Conservation (phyloP, 495 filamentous ascomycete genomes). For the Monascus purpureus region DNA sequence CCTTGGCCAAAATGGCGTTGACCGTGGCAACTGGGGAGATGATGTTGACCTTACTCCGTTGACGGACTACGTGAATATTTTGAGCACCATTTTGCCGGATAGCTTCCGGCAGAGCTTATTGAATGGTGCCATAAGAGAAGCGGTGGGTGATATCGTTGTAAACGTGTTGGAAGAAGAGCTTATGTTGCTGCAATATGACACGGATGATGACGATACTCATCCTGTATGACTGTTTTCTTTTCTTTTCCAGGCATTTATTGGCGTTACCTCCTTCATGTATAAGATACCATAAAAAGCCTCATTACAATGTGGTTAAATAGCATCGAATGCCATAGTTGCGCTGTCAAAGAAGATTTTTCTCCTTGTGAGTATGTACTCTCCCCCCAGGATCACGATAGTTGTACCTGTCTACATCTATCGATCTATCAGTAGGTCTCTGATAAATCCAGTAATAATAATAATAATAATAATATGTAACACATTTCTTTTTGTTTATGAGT, state of each 20-base stretch:
- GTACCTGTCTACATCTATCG: too few species aligned
- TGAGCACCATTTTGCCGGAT: slow-evolving; percentile 16
- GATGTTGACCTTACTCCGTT: slow-evolving; percentile 22
- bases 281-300: too few species aligned
- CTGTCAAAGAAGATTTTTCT: too few species aligned
- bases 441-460: too few species aligned
- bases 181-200: slow-evolving; percentile 15
- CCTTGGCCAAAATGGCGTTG: slow-evolving; percentile 27
- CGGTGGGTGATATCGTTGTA: slow-evolving; percentile 26
- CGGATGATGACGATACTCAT: neutral
- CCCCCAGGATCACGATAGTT: too few species aligned
- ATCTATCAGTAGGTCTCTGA: too few species aligned
- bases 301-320: too few species aligned
- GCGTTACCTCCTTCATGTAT: too few species aligned
- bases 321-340: too few species aligned
- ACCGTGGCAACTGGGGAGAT: slow-evolving; percentile 32
- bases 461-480: neutral
- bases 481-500: neutral
- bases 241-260: too few species aligned
- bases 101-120: slow-evolving; percentile 15
- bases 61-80: slow-evolving; percentile 24
- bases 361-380: too few species aligned
- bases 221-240: too few species aligned
- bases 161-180: slow-evolving; percentile 28
- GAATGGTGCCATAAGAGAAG: slow-evolving; percentile 18